These are phyloP conservation scores for Debaryomycetaceae sp. DNA, from an alignment of 1,139 yeast genomes.

Conservation along the genomic window DNA sequence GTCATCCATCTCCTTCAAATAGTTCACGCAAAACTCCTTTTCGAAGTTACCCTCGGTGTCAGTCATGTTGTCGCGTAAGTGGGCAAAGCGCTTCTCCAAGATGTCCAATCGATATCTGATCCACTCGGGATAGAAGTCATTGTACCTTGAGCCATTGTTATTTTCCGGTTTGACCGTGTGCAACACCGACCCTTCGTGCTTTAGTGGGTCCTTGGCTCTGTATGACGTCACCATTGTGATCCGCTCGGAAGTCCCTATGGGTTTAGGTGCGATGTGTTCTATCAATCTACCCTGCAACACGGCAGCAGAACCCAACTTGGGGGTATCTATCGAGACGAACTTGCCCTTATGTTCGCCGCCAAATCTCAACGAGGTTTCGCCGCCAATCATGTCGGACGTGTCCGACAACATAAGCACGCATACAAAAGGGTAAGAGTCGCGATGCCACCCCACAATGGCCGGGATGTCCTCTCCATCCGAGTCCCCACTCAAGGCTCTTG, in stretches of 20 bases:
- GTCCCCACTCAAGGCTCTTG: constrained; percentile 13
- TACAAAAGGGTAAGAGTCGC: constrained; percentile 58
- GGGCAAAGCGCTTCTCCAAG: constrained; percentile 30
- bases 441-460: constrained; percentile 57
- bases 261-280: constrained; percentile 54
- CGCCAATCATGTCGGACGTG: constrained; percentile 54
- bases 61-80: constrained; percentile 21
- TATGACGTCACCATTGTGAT: constrained; percentile 47
- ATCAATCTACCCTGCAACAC: constrained; percentile 53
- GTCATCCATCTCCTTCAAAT: constrained; percentile 33
- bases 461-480: constrained; percentile 34
- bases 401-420: constrained; percentile 60
- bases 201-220: constrained; percentile 26
- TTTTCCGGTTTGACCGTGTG: constrained; percentile 37
- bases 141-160: constrained; percentile 29
- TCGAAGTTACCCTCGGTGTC: constrained; percentile 27
- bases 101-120: constrained; percentile 38
- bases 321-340: constrained; percentile 46
- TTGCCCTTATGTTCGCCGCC: constrained; percentile 29
- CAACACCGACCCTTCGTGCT: constrained; percentile 27
- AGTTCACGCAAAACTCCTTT: constrained; percentile 32
- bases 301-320: constrained; percentile 50
- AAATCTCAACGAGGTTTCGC: constrained; percentile 51
- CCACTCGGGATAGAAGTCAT: constrained; percentile 36
- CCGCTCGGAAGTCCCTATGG: constrained; percentile 49